Evolutionary conservation across 331 rosid species (phyloP).

Genomic region (Arachis monticola): DNA sequence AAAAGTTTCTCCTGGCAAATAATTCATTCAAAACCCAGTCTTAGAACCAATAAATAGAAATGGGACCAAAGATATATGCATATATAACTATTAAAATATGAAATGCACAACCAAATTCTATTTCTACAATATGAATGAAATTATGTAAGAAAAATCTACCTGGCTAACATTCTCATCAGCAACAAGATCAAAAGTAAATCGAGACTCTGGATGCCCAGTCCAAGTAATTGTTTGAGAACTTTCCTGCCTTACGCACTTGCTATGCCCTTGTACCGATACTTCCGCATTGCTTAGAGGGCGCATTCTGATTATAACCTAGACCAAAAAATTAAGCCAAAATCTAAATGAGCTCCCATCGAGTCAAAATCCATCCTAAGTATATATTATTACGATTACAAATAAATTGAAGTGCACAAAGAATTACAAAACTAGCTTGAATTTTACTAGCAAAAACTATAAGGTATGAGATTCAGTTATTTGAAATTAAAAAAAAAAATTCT

Average conservation of each 20-base stretch:
- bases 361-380: neutral
- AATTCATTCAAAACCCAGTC: conserved; percentile 28
- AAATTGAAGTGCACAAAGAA: neutral
- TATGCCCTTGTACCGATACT: conserved; percentile 82
- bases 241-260: conserved; percentile 84
- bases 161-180: conserved; percentile 97
- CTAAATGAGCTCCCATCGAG: conserved; percentile 6
- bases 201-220: conserved; percentile 96
- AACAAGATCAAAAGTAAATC: conserved; percentile 91
- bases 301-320: conserved; percentile 88
- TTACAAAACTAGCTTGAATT: neutral
- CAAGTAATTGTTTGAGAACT: conserved; percentile 79
- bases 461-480: conserved; percentile 3
- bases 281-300: conserved; percentile 90
- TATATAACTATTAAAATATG: neutral
- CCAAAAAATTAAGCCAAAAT: conserved; percentile 26
- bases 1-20: conserved; percentile 84
- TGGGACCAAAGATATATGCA: neutral
- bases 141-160: conserved; percentile 47
- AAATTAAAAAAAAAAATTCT: neutral
- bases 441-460: neutral
- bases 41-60: neutral
- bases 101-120: neutral
- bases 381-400: neutral
- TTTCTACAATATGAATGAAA: conserved; percentile 1